Base-by-base conservation (phyloP, 2,329 filamentous ascomycete genomes). In the Diaporthe sp. region DNA sequence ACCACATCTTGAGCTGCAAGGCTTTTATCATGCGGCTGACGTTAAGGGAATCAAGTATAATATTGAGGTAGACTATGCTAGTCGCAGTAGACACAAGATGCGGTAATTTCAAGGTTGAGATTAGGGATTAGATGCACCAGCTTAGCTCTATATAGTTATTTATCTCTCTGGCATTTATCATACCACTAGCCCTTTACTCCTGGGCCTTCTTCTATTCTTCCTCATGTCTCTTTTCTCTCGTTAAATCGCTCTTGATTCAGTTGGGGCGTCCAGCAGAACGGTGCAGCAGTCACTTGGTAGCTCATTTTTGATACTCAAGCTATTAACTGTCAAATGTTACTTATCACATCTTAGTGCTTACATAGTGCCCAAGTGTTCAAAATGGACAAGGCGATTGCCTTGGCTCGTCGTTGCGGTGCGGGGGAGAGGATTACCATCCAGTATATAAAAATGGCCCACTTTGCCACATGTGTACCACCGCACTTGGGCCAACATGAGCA, bases 301-400 rank as follows among this genome's bases (percentile, higher is more conserved):
- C 22, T 13, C 9, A 10, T 51, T 51, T 51, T 51, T 12, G 2
- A 51, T 9, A 49, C 49, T 51, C 22, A 51, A 51, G 49, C 22
- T 51, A 25, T 51, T 25, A 13, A 37, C 31, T 37, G 31, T 58
- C 19, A 22, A 22, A 12, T 12, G n/a, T 15, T 13, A 37, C 17
- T 58, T 58, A 37, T 58, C 31, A 37, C 31, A 10, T 34, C 55
- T 37, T 58, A 58, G 55, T n/a, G 55, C 55, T 58, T 37, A 58
- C 19, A 57, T 55, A 19, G n/a, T 19, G 5, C 13, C 25, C 25
- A 31, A 31, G 53, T 55, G 6, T 19, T 25, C 22, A 55, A 28
- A 19, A 55, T 28, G n/a, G 51, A 19, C 2, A 57, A 31, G 28
- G 53, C 8, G 31, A 37, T 58, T 58, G 31, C 31, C 31, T 58